Evolutionary conservation across 768 basidiomycete species (phyloP).

Genomic region (Coprinopsis strossmayeri): DNA sequence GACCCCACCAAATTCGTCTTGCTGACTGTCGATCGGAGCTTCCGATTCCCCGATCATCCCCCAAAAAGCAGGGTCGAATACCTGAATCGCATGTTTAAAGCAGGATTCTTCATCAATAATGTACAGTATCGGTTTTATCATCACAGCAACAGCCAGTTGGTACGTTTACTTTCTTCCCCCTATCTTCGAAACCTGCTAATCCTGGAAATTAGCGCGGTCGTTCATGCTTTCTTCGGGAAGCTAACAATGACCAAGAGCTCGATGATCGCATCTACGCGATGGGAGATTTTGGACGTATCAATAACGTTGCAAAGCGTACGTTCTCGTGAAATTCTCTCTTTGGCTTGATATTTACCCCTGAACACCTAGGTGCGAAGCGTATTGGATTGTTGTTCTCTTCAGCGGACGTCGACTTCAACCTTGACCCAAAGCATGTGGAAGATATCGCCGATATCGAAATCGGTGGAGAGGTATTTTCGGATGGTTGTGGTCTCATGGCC

Average conservation of each 20-base stretch:
- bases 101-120: slow-evolving; percentile 50
- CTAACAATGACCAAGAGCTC: slow-evolving; percentile 46
- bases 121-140: slow-evolving; percentile 64
- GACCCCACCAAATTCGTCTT: slow-evolving; percentile 52
- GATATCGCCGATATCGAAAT: slow-evolving; percentile 57
- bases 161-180: slow-evolving; percentile 17
- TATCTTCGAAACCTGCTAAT: background rate
- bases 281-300: slow-evolving; percentile 55
- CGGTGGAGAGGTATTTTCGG: slow-evolving; percentile 56
- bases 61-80: slow-evolving; percentile 47
- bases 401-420: slow-evolving; percentile 49
- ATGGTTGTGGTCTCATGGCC: slow-evolving; percentile 65
- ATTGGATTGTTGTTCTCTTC: slow-evolving; percentile 64
- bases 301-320: slow-evolving; percentile 59
- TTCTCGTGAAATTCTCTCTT: no score
- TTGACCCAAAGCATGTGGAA: slow-evolving; percentile 40
- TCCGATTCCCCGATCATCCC: slow-evolving; percentile 50
- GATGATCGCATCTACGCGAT: slow-evolving; percentile 50
- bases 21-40: slow-evolving; percentile 40
- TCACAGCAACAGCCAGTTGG: slow-evolving; percentile 67
- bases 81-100: slow-evolving; percentile 45
- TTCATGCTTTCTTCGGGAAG: slow-evolving; percentile 57
- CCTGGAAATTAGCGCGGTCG: slow-evolving; percentile 40
- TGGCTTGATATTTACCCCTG: no score
- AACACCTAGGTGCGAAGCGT: slow-evolving; percentile 65